Conservation (phyloP, 352 stramenopile genomes). For the Phytophthora hibernalis region DNA sequence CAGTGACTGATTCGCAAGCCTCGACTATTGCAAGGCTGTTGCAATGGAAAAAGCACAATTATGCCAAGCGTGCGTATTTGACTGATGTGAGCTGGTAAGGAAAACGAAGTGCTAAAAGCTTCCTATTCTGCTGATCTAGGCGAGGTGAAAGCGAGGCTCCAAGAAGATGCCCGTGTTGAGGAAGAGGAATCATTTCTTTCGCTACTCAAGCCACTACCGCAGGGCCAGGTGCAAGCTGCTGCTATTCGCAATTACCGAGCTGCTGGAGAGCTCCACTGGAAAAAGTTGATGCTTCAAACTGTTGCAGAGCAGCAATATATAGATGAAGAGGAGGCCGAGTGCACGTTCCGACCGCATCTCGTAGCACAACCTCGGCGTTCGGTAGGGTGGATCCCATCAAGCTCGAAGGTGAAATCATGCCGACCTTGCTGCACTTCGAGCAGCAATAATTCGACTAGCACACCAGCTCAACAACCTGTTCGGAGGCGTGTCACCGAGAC, state of each 20-base stretch:
- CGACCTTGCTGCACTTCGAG: constrained; percentile 9
- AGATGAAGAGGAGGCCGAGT: constrained; percentile 32
- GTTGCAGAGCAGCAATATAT: constrained; percentile 36
- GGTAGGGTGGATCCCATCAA: background rate
- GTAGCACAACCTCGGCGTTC: constrained; percentile 14
- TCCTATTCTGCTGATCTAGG: constrained; percentile 12
- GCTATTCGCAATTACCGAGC: constrained; percentile 49
- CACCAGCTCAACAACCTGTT: background rate
- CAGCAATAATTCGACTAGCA: background rate
- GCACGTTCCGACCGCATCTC: constrained; percentile 47
- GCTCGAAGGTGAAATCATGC: background rate
- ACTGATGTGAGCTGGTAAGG: background rate
- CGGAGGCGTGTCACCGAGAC: background rate
- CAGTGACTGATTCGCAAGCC: constrained; percentile 16
- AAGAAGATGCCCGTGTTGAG: constrained; percentile 25
- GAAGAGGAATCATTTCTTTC: constrained; percentile 38
- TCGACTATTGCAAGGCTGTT: constrained; percentile 14
- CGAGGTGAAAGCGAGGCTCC: constrained; percentile 24
- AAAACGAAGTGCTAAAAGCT: constrained; percentile 7
- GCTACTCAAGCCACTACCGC: constrained; percentile 26
- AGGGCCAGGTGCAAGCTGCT: constrained; percentile 32
- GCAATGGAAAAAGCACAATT: constrained; percentile 30
- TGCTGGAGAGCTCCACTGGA: constrained; percentile 42
- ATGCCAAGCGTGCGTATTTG: constrained; percentile 18
- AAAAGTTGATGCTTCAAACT: constrained; percentile 37